Percentiles rank a stretch among this genome's conserved stretches.
Conservation (phyloP, 495 filamentous ascomycete genomes). For the Neurospora sublineolata region DNA sequence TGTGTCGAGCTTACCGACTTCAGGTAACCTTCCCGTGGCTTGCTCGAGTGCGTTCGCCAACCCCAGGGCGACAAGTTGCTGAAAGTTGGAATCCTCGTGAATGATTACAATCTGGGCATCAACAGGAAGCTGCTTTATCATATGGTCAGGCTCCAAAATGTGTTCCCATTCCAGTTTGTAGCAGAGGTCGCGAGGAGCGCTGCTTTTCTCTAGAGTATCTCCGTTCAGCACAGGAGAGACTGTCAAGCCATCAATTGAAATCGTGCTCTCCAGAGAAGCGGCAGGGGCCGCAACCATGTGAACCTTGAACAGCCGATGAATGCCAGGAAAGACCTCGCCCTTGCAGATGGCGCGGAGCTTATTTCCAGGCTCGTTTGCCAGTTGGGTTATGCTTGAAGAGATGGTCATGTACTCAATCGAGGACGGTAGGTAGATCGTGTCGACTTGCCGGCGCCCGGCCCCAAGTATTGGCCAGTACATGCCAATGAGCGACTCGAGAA, state of each 20-base stretch:
- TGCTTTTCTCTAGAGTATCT: constrained; percentile 16
- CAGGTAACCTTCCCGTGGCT: constrained; percentile 24
- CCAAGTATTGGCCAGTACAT: constrained; percentile 33
- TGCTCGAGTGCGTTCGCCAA: constrained; percentile 31
- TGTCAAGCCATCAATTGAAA: constrained; percentile 27
- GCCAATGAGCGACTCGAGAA: constrained; percentile 41
- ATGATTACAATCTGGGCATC: constrained; percentile 33
- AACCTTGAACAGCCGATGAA: constrained; percentile 26
- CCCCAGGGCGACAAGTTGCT: constrained; percentile 31
- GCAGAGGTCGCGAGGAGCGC: constrained; percentile 28
- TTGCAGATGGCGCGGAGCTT: constrained; percentile 25
- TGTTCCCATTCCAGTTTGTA: constrained; percentile 46
- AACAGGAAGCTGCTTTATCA: constrained; percentile 5
- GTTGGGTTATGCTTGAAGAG: constrained; percentile 17
- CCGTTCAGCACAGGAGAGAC: constrained; percentile 31
- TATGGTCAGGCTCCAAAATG: constrained; percentile 21
- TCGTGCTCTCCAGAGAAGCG: constrained; percentile 21
- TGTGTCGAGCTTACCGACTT: constrained; percentile 20
- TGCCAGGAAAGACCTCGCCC: constrained; percentile 15
- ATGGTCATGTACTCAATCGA: constrained; percentile 27
- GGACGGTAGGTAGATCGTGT: constrained; percentile 33
- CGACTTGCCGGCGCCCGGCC: constrained; percentile 18
- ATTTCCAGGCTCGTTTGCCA: constrained; percentile 18
- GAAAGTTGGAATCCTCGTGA: constrained; percentile 31
- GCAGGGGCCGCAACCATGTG: constrained; percentile 20